Percentiles rank a stretch among this genome's conserved stretches.
phyloP scores from a whole-genome alignment of 2,329 filamentous ascomycete species.

The Sclerotinia sclerotiorum region DNA sequence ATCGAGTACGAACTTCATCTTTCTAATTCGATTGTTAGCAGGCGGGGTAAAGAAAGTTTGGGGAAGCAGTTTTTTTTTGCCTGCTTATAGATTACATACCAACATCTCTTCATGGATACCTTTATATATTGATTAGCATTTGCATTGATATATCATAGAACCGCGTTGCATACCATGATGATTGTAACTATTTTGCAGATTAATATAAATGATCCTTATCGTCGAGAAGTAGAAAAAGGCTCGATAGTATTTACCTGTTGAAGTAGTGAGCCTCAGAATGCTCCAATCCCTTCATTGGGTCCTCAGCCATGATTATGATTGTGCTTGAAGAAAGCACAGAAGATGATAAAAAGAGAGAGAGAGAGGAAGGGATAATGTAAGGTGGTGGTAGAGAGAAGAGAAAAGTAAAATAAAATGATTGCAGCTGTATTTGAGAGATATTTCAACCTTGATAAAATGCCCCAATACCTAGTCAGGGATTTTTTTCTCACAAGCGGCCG shows the following conservation, averaged over 20 bases:
- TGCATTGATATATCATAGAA: constrained; percentile 24
- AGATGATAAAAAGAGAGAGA: constrained; percentile 14
- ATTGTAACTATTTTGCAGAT: constrained; percentile 70
- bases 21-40: constrained; percentile 58
- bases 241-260: constrained; percentile 69
- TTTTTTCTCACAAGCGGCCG: constrained; percentile 17
- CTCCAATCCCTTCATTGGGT: constrained; percentile 46
- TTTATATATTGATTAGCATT: constrained; percentile 46
- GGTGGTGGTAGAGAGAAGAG: constrained; percentile 3
- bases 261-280: constrained; percentile 96
- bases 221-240: neutral
- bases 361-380: constrained; percentile 8
- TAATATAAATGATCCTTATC: constrained; percentile 26
- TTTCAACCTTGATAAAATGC: neutral
- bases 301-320: constrained; percentile 49
- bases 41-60: constrained; percentile 1
- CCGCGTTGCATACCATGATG: constrained; percentile 75
- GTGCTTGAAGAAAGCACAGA: neutral
- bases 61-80: constrained; percentile 17
- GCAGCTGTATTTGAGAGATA: neutral
- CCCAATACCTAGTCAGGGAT: neutral
- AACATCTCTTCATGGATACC: constrained; percentile 98
- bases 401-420: neutral
- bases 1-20: constrained; percentile 95
- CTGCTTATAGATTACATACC: constrained; percentile 57